Conservation (phyloP, 441 rosid genomes). For the Codiaeum variegatum region DNA sequence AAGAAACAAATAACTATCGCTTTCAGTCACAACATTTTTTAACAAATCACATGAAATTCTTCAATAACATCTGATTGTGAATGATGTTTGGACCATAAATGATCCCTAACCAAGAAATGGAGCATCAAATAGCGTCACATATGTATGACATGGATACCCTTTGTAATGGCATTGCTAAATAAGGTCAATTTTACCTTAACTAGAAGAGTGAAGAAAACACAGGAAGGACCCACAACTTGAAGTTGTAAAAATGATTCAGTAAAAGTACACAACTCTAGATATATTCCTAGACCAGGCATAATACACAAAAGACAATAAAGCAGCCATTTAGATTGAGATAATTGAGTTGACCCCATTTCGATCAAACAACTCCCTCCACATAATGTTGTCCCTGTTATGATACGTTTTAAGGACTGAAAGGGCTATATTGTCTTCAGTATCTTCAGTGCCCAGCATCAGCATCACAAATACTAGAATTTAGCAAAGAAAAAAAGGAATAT, state of each 20-base stretch:
- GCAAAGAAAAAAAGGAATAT: not conserved
- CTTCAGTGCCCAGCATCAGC: constrained; percentile 1
- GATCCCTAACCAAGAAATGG: not conserved
- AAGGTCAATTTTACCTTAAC: not conserved
- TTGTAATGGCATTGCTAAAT: not conserved
- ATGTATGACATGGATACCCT: not conserved
- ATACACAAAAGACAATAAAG: not conserved
- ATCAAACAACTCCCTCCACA: not conserved
- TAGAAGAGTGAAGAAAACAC: not conserved
- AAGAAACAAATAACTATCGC: not conserved
- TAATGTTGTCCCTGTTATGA: not conserved
- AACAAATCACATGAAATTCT: not conserved
- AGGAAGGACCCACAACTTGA: not conserved
- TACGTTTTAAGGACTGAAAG: not conserved
- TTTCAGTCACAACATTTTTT: not conserved
- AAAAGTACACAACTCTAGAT: not conserved
- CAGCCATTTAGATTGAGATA: not conserved
- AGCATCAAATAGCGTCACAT: not conserved
- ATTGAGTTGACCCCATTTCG: not conserved
- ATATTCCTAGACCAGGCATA: not conserved
- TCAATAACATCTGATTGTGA: not conserved
- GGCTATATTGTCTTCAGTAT: not conserved
- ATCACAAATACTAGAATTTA: not conserved
- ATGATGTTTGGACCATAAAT: not conserved
- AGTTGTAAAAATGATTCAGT: not conserved